Base-by-base conservation (phyloP, 495 filamentous ascomycete genomes). In the Trichoderma asperelloides region DNA sequence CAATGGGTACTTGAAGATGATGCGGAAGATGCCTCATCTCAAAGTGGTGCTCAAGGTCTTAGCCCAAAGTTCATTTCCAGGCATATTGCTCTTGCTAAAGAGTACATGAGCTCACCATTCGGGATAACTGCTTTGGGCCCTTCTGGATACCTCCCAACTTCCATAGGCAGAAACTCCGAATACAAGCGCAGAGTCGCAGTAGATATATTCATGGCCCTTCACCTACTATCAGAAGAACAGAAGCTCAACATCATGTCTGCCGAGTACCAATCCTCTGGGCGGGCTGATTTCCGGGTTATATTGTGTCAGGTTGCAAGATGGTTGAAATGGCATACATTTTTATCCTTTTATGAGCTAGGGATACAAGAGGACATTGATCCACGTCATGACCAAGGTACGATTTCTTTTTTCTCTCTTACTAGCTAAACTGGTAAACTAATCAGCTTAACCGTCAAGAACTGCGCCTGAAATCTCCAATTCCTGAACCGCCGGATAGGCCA, bases 171-270 rank as follows among this genome's bases (percentile, higher is more conserved):
- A 66, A 80, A 80, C 63, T 78, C 80, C 45, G 81, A 83, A 33
- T 77, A 80, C 51, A 84, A 88, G 39, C 82, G 83, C 25, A 84
- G 80, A 64, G 82, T 85, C 39, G 79, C 92, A 47, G 85, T 85
- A 68, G 88, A 86, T 62, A 80, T 94, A 2, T 79, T 97, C 12
- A 79, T 95, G 63, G 87, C 86, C 16, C 82, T 98, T 27, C 96
- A 98, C 75, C 82, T 98, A 8, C 74, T 96, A 4, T 81, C 89
- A 2, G 94, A 98, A 74, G 95, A 98, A 71, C 85, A 90, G 69
- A 97, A 96, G 73, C 85, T 98, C 6, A 87, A 91, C 62, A 85
- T 86, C 33, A 82, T 87, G 23, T 79, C 85, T 27, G 79, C 81
- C 0, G 83, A 89, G 67, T 78, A 81, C 64, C 80, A 82, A 11